Base-by-base conservation (phyloP, 2,329 filamentous ascomycete genomes). In the Aspergillus sp. region DNA sequence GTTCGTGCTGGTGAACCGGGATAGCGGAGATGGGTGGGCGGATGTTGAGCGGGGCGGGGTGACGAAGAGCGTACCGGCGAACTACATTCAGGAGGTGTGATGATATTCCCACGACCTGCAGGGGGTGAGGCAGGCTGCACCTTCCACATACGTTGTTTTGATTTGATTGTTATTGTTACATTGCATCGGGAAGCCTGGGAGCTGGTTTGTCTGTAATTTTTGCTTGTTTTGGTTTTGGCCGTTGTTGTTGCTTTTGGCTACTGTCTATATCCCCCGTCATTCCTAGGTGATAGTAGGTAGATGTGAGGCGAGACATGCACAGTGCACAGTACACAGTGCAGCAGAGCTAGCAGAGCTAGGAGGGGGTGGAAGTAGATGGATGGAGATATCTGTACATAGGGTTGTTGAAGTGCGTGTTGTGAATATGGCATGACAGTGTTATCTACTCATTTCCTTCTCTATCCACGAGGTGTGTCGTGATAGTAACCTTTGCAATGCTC, bases 21-120 rank as follows among this genome's bases (percentile, higher is more conserved):
- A 98, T 72, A 85, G 88, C 0, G 95, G 95, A 1, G 95, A 98
- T 79, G 95, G 95, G 0, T 99, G 95, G 95, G 91, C 89, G 28
- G 95, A 98, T 79, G 95, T 99, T 17, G 95, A 98, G 80, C 92
- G 91, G 76, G 92, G 91, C 17, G 93, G 93, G 1, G 81, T 88
- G 43, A 91, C 89, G 52, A 93, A 88, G 72, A 97, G 92, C 74
- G 95, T 99, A 57, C 95, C 95, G 49, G 93, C 93, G 39, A 96
- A 92, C 76, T 99, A 98, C 80, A 86, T 98, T 61, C 90, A 92
- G 77, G 85, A 89, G 70, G 86, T 91, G 54, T 90, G 70, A 32
- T 25, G n/a, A 10, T 30, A 30, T 30, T 30, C 10, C 28, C 28
- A 30, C 28, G 15, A 39, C 17, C 25, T 53, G 32, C 32, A 36